phyloP scores from a whole-genome alignment of 2,329 filamentous ascomycete genomes.

The Xylaria hypoxylon region DNA sequence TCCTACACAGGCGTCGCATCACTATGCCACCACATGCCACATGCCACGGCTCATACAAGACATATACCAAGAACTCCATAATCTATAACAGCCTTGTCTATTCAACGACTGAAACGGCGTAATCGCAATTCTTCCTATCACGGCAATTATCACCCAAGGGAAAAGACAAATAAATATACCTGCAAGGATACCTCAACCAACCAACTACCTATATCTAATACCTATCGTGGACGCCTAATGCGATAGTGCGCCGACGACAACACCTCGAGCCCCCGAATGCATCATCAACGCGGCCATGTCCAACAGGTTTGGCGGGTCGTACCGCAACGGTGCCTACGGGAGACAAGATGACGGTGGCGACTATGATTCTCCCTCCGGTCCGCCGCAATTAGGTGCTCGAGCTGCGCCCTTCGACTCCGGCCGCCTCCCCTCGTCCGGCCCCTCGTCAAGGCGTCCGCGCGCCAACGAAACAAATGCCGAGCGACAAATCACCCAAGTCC shows the following conservation, averaged over 20 bases:
- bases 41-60: background rate
- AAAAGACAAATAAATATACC: background rate
- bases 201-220: background rate
- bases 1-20: background rate
- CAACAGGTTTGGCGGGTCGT: conserved; percentile 62
- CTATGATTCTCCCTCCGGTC: conserved; percentile 59
- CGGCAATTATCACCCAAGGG: background rate
- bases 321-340: conserved; percentile 60
- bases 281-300: conserved; percentile 58
- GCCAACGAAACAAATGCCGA: conserved; percentile 61
- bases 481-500: conserved; percentile 70
- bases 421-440: conserved; percentile 47
- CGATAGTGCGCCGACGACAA: conserved; percentile 13
- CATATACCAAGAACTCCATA: background rate
- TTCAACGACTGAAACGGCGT: background rate
- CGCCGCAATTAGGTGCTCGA: conserved; percentile 46
- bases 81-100: background rate
- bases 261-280: conserved; percentile 41
- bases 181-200: conserved; percentile 1
- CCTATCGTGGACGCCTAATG: background rate
- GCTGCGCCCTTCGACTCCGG: conserved; percentile 50
- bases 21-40: background rate
- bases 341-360: conserved; percentile 57
- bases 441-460: conserved; percentile 44
- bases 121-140: background rate